A percentile compares a stretch with the other conserved stretches of the same genome.
Conservation (phyloP, 768 basidiomycete genomes). For the Hygrocybe coccinea region DNA sequence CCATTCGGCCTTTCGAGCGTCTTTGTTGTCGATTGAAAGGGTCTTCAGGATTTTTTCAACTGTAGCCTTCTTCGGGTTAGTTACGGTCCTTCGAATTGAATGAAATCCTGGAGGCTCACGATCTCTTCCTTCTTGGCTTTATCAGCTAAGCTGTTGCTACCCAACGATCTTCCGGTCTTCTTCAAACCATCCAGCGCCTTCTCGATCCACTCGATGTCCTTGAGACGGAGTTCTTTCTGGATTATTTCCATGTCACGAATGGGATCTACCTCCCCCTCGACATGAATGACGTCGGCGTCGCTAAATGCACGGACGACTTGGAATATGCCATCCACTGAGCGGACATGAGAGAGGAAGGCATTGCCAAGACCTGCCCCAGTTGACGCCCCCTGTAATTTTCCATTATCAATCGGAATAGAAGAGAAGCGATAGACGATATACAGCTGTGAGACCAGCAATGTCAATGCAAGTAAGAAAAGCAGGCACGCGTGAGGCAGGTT, state of each 20-base stretch:
- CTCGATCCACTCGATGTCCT: slow-evolving; percentile 99
- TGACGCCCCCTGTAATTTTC: slow-evolving; percentile 69
- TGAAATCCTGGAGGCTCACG: slow-evolving; percentile 40
- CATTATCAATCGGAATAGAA: slow-evolving; percentile 4
- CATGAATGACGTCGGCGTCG: slow-evolving; percentile 98
- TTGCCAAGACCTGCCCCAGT: slow-evolving; percentile 98
- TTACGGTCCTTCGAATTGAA: neutral
- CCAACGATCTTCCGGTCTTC: slow-evolving; percentile 66
- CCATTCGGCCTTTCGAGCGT: slow-evolving; percentile 93
- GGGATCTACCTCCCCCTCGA: slow-evolving; percentile 97
- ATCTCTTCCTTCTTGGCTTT: slow-evolving; percentile 97
- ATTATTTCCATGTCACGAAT: slow-evolving; percentile 97
- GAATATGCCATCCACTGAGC: slow-evolving; percentile 98
- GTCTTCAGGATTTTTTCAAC: slow-evolving; percentile 82
- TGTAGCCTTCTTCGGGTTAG: slow-evolving; percentile 48
- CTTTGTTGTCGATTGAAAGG: slow-evolving; percentile 76
- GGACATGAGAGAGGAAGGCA: slow-evolving; percentile 94
- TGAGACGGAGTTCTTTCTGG: slow-evolving; percentile 85
- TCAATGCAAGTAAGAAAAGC: slow-evolving; percentile 97
- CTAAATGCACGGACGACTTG: slow-evolving; percentile 98
- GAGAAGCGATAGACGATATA: slow-evolving; percentile 32
- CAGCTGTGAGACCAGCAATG: slow-evolving; percentile 95
- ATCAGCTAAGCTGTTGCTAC: slow-evolving; percentile 77
- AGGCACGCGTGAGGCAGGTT: slow-evolving; percentile 81
- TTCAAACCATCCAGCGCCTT: slow-evolving; percentile 79